Evolutionary conservation across 805 yeast species (phyloP).

Genomic region (Maudiozyma bulderi): DNA sequence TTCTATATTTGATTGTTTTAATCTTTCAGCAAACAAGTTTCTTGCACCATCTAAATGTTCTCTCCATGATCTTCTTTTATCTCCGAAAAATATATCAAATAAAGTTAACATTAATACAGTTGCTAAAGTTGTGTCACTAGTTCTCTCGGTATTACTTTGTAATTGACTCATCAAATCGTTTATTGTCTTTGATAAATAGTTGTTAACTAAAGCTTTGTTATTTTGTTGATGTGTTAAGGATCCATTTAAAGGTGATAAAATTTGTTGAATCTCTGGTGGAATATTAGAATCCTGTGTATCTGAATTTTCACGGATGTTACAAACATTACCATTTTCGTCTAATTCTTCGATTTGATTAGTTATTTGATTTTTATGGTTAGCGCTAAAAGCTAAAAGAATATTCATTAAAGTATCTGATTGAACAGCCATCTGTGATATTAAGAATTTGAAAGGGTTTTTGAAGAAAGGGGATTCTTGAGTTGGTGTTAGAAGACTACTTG

Average conservation of each 20-base stretch:
- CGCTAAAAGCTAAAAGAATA: constrained; percentile 43
- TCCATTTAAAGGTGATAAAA: background rate
- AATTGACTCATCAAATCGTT: constrained; percentile 45
- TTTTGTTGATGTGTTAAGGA: background rate
- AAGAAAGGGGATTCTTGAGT: constrained; percentile 45
- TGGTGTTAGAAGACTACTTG: constrained; percentile 55
- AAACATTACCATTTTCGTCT: background rate
- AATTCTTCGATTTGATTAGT: background rate
- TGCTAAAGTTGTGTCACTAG: constrained; percentile 59
- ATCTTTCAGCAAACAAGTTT: constrained; percentile 37
- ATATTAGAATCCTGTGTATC: background rate
- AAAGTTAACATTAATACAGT: constrained; percentile 50
- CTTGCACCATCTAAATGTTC: constrained; percentile 61
- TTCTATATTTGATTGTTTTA: constrained; percentile 3
- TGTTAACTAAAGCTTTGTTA: constrained; percentile 23
- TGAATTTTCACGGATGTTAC: background rate
- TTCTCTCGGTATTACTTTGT: constrained; percentile 41
- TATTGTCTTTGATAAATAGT: constrained; percentile 46
- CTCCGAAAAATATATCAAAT: constrained; percentile 41
- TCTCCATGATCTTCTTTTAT: constrained; percentile 42
- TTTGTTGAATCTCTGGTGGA: background rate
- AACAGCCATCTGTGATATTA: constrained; percentile 62
- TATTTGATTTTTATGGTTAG: constrained; percentile 31
- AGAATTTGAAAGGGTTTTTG: constrained; percentile 55
- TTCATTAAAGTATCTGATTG: constrained; percentile 45